phyloP scores from a whole-genome alignment of 1,284 basidiomycete genomes.

The Bothia castanella region DNA sequence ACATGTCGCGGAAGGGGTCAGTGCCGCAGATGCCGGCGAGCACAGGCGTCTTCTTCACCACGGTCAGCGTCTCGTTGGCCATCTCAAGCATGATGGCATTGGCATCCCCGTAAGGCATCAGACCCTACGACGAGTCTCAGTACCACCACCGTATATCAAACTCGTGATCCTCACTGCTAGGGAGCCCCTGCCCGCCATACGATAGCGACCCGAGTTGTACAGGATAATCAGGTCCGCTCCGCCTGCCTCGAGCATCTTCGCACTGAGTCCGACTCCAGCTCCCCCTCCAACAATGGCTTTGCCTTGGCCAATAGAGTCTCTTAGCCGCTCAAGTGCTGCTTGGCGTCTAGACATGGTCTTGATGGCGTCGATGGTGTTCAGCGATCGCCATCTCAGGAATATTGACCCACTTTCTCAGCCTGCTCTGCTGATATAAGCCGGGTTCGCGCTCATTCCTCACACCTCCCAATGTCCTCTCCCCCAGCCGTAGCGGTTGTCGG shows the following conservation, averaged over 20 bases:
- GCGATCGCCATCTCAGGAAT: not conserved
- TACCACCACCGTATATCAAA: not conserved
- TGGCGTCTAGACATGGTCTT: conserved; percentile 20
- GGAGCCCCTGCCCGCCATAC: conserved; percentile 32
- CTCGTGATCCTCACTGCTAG: conserved; percentile 21
- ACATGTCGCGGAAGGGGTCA: conserved; percentile 32
- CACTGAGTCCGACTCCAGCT: conserved; percentile 30
- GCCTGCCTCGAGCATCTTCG: conserved; percentile 29
- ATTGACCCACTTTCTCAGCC: not conserved
- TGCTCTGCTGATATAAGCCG: conserved; percentile 18
- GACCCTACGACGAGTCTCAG: conserved; percentile 18
- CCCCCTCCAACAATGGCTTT: conserved; percentile 28
- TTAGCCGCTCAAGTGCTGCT: conserved; percentile 15
- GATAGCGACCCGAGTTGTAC: conserved; percentile 32
- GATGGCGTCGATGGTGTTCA: not conserved
- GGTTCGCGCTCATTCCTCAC: not conserved
- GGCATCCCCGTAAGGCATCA: conserved; percentile 34
- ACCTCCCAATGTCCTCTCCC: conserved; percentile 9
- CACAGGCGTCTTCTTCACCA: conserved; percentile 29
- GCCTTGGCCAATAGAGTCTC: conserved; percentile 15
- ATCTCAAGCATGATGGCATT: conserved; percentile 33
- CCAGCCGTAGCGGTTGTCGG: conserved; percentile 27
- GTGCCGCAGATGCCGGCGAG: conserved; percentile 30
- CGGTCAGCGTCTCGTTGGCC: conserved; percentile 28
- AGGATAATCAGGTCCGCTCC: conserved; percentile 30